Percentiles rank a stretch among this genome's conserved stretches.
phyloP scores from a whole-genome alignment of 139 green algal species.

The Helicosporidium sp. region DNA sequence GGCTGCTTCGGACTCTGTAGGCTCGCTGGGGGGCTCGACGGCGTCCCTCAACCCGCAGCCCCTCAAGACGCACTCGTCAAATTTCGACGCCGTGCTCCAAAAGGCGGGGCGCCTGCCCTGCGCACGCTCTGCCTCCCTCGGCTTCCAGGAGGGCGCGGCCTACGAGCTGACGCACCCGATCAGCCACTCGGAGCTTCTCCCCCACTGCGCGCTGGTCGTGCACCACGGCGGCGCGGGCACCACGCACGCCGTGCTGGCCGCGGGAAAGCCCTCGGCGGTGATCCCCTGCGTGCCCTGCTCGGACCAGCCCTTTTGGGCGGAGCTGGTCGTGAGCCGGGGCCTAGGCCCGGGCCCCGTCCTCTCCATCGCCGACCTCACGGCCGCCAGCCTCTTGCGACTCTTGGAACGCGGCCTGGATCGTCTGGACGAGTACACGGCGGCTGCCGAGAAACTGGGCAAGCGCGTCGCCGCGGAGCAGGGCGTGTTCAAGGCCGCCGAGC shows the following conservation, averaged over 20 bases:
- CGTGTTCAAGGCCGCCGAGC: neutral
- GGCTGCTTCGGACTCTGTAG: no score
- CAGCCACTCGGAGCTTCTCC: neutral
- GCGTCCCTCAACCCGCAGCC: neutral
- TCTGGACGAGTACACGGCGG: neutral
- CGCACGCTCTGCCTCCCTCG: no score
- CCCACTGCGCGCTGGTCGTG: neutral
- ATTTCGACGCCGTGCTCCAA: no score
- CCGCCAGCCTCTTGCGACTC: neutral
- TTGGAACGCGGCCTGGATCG: neutral
- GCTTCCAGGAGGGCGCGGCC: no score
- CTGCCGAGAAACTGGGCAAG: neutral
- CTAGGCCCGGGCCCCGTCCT: neutral
- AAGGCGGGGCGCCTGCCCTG: no score
- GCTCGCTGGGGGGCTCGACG: neutral
- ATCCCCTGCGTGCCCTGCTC: neutral
- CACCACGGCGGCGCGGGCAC: neutral
- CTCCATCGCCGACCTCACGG: neutral
- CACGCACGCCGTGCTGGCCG: neutral
- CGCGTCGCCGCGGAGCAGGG: neutral
- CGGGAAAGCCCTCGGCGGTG: neutral
- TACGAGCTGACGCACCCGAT: neutral
- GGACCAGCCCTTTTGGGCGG: neutral
- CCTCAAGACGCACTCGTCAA: no score
- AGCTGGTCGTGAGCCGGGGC: neutral